Percentiles rank a stretch among this genome's conserved stretches.
Evolutionary conservation across 23 red algal species (phyloP).

Genomic region (Agarophyton chilense): DNA sequence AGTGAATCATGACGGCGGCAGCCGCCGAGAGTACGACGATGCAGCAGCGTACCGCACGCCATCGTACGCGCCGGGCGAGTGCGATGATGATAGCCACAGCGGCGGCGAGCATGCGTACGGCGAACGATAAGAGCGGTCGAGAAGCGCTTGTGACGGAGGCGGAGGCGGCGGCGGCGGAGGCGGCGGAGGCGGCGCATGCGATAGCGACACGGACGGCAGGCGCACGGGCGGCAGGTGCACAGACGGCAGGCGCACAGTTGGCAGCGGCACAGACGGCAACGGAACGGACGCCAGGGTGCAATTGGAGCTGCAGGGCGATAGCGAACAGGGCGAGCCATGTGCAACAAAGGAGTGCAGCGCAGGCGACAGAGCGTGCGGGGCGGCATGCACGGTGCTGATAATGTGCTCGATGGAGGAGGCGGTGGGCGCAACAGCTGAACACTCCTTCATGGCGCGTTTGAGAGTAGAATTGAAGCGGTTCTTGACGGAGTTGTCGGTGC

Average conservation of each 20-base stretch:
- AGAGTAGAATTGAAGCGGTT: constrained; percentile 93
- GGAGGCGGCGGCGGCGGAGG: too few relatives aligned
- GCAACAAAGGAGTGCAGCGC: not conserved
- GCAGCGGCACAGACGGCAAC: not conserved
- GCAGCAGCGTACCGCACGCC: too few relatives aligned
- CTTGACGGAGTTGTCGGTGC: constrained; percentile 95
- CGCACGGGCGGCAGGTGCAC: not conserved
- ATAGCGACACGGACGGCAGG: not conserved
- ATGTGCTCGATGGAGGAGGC: not conserved
- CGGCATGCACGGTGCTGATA: constrained; percentile 3
- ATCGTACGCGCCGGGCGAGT: too few relatives aligned
- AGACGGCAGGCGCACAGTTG: not conserved
- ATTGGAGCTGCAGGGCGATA: not conserved
- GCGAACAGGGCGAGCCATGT: not conserved
- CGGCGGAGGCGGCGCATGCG: too few relatives aligned
- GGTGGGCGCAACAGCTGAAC: not conserved
- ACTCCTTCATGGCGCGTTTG: constrained; percentile 62
- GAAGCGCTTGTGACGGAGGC: too few relatives aligned
- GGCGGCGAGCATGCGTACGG: not conserved
- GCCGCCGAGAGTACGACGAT: too few relatives aligned
- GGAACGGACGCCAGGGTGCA: not conserved
- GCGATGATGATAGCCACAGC: too few relatives aligned
- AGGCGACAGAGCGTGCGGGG: not conserved
- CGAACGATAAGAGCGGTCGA: too few relatives aligned
- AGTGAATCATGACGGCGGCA: too few relatives aligned